Evolutionary conservation across 2,329 filamentous ascomycete species (phyloP), one percentile per base, ranked within the genome.

Genomic region (Phyllosticta ampelicida): DNA sequence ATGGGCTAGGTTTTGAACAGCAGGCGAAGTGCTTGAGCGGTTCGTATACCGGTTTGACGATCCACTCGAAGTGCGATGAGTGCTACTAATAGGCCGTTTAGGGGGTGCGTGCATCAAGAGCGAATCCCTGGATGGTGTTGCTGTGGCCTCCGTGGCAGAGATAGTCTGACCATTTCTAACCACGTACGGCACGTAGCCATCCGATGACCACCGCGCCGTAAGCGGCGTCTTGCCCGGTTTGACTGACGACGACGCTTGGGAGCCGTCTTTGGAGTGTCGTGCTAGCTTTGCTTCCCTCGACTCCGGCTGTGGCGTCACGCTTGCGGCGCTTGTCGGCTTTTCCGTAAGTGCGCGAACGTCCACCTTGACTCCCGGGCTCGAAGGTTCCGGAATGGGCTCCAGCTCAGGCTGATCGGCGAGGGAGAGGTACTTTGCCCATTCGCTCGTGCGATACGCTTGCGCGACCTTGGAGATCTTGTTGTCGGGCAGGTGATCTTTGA

Each of bases 371-470:
- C 64, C 78, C 70, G 62, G 78, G 67, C 68, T 78, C 63, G 65
- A 63, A 3, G 70, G 67, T 3, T 82, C 67, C 21, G 80, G 76
- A 11, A 87, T 70, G 1, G 83, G 80, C 8, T 89, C 85, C 0
- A 80, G 71, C 53, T 84, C 80, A 1, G 90, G 90, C 5, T 76
- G 74, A 16, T 96, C 91, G 6, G 92, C 90, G 49, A 81, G 76
- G 62, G 85, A 84, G 10, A 96, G 78, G 70, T 96, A 90, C 70
- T 96, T 96, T 0, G 90, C 90, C 92, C 92, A 97, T 73, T 97
- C 92, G 63, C 95, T 95, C 1, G 90, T 96, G 59, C 92, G 83
- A 68, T 94, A 95, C 0, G 87, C 88, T 69, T 89, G 77, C 1
- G 90, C 86, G 9, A 95, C 81, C 61, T 83, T 86, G 1, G 90